These are phyloP conservation scores for Fraxinus velutina DNA, from an alignment of 305 asterid genomes.

Conservation along the genomic window DNA sequence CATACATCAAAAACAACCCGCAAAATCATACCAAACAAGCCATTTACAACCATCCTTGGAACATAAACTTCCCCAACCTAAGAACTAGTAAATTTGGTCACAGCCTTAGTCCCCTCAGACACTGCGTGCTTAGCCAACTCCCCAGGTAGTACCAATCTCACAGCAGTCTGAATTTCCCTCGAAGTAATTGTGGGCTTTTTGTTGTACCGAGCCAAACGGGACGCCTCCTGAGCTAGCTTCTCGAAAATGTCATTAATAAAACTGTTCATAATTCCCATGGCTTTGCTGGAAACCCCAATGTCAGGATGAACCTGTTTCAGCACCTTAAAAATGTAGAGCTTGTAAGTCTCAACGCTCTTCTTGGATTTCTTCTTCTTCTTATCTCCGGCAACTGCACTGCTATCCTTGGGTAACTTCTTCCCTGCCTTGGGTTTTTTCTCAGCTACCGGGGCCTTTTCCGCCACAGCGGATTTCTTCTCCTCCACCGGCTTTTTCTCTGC, in stretches of 20 bases:
- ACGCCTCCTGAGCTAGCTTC: slow-evolving; percentile 39
- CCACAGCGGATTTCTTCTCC: slow-evolving; percentile 35
- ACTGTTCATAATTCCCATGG: slow-evolving; percentile 29
- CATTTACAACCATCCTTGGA: slow-evolving; percentile 22
- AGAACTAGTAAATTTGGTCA: slow-evolving; percentile 48
- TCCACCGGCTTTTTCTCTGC: slow-evolving; percentile 43
- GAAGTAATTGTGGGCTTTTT: slow-evolving; percentile 48
- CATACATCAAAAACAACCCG: background rate
- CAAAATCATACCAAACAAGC: background rate
- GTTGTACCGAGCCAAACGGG: slow-evolving; percentile 44
- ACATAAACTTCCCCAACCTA: slow-evolving; percentile 9
- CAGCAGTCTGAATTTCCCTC: slow-evolving; percentile 49
- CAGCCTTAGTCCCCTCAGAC: slow-evolving; percentile 50
- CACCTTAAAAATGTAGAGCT: slow-evolving; percentile 25
- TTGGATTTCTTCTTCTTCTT: slow-evolving; percentile 47
- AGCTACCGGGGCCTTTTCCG: slow-evolving; percentile 34
- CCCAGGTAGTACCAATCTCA: slow-evolving; percentile 44
- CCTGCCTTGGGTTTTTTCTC: slow-evolving; percentile 45
- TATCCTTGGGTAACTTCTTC: slow-evolving; percentile 45
- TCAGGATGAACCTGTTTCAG: slow-evolving; percentile 25
- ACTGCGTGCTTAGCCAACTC: slow-evolving; percentile 54
- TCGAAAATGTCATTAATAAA: slow-evolving; percentile 27
- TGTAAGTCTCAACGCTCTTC: slow-evolving; percentile 25
- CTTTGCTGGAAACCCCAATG: slow-evolving; percentile 25
- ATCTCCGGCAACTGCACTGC: slow-evolving; percentile 29